Evolutionary conservation across 2,329 filamentous ascomycete genomes (phyloP).

Genomic region (Clonostachys sp.): DNA sequence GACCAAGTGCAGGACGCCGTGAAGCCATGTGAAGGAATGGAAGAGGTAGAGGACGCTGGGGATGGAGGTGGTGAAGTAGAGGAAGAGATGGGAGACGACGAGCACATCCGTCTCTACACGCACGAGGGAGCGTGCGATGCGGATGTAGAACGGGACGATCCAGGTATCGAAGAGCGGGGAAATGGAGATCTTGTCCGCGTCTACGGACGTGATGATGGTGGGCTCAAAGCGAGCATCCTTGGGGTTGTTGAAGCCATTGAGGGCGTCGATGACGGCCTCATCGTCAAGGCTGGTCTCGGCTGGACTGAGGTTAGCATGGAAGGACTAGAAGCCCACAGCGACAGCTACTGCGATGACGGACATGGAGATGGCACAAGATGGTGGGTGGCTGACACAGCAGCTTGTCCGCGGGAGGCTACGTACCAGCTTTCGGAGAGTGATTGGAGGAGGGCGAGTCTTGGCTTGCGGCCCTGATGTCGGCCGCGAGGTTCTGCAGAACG

Average conservation of each 20-base stretch:
- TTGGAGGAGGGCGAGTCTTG: too few relatives aligned
- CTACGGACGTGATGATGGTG: slow-evolving; percentile 35
- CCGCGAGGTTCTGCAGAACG: slow-evolving; percentile 30
- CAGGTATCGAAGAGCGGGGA: slow-evolving; percentile 36
- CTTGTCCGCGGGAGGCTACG: background rate
- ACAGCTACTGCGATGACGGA: background rate
- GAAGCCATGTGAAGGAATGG: slow-evolving; percentile 60
- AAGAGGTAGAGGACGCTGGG: slow-evolving; percentile 65
- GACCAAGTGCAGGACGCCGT: slow-evolving; percentile 60
- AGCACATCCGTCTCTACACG: slow-evolving; percentile 69
- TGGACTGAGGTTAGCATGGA: background rate
- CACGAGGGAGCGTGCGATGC: slow-evolving; percentile 49
- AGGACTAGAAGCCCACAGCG: background rate
- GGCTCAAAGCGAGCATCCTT: slow-evolving; percentile 34
- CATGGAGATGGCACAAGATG: background rate
- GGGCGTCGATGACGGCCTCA: slow-evolving; percentile 21
- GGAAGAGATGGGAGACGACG: slow-evolving; percentile 70
- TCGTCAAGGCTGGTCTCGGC: background rate
- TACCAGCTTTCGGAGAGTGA: too few relatives aligned
- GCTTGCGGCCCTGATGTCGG: slow-evolving; percentile 21
- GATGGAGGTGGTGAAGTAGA: slow-evolving; percentile 66
- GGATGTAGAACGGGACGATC: slow-evolving; percentile 56
- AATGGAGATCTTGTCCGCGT: slow-evolving; percentile 28
- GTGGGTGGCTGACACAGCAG: slow-evolving; percentile 1
- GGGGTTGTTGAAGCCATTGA: slow-evolving; percentile 37